These are phyloP conservation scores for sorghum (Sorghum bicolor) DNA, from an alignment of 176 grass and related monocot genomes.

Conservation along the genomic window DNA sequence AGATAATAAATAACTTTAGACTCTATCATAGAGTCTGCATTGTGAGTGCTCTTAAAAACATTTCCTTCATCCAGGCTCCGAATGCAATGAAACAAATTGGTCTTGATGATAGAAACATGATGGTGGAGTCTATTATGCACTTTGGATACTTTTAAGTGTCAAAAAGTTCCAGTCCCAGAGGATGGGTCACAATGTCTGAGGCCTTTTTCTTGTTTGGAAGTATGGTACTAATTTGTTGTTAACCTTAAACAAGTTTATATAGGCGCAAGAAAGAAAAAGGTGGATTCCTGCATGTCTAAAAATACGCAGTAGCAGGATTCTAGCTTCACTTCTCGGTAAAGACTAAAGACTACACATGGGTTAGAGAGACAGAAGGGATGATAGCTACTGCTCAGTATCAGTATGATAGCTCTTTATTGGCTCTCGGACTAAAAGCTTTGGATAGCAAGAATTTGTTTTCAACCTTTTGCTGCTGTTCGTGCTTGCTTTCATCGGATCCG, in stretches of 20 bases:
- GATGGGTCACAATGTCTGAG: not conserved
- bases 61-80: no score
- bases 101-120: no score
- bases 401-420: not conserved
- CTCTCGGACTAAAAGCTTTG: not conserved
- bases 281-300: not conserved
- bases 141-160: no score
- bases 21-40: no score
- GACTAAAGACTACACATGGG: not conserved
- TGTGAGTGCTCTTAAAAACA: no score
- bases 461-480: not conserved
- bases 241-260: not conserved
- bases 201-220: not conserved
- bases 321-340: not conserved
- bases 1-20: no score
- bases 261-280: not conserved
- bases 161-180: no score
- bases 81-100: no score
- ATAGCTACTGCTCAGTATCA: slow-evolving; percentile 12
- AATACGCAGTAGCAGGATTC: not conserved
- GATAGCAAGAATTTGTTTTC: not conserved
- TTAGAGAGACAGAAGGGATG: slow-evolving; percentile 18
- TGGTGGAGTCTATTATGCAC: no score
- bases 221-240: not conserved
- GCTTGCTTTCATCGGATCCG: slow-evolving; percentile 31